Percentiles rank a stretch among this genome's conserved stretches.
These are phyloP conservation scores for Hygrocybe punicea DNA, from an alignment of 768 basidiomycete genomes.

Conservation along the genomic window DNA sequence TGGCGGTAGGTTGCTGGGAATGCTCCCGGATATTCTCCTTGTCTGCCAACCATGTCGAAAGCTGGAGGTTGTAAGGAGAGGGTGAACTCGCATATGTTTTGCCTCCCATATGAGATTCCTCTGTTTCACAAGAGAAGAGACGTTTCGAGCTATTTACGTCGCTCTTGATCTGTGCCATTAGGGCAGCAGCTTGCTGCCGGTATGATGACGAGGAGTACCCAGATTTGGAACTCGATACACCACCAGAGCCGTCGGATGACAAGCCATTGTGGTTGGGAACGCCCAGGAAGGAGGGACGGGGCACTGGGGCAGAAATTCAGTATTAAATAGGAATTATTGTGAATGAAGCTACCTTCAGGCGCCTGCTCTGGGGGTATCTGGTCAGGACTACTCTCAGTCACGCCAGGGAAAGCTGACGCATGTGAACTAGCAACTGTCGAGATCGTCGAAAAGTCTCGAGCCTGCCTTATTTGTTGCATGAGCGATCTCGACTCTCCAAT, in stretches of 20 bases:
- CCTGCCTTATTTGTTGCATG: conserved; percentile 77
- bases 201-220: conserved; percentile 62
- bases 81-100: conserved; percentile 4
- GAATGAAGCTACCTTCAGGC: neutral
- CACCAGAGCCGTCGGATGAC: conserved; percentile 28
- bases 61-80: conserved; percentile 9
- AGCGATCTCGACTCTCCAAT: conserved; percentile 72
- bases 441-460: conserved; percentile 73
- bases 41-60: conserved; percentile 4
- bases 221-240: conserved; percentile 31
- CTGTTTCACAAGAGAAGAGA: conserved; percentile 65
- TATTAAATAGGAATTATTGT: conserved; percentile 2
- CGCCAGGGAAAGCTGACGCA: conserved; percentile 17
- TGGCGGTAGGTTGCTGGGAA: neutral
- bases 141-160: conserved; percentile 76
- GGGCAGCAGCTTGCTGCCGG: conserved; percentile 68
- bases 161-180: conserved; percentile 84
- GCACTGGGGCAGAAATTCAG: conserved; percentile 5
- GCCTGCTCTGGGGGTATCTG: neutral
- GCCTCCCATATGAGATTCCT: conserved; percentile 44
- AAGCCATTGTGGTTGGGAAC: conserved; percentile 28
- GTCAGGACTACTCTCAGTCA: neutral
- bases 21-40: neutral
- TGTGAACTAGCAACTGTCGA: conserved; percentile 55
- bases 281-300: conserved; percentile 32